phyloP scores from a whole-genome alignment of 2,329 filamentous ascomycete species.

The Juglanconis sp. region DNA sequence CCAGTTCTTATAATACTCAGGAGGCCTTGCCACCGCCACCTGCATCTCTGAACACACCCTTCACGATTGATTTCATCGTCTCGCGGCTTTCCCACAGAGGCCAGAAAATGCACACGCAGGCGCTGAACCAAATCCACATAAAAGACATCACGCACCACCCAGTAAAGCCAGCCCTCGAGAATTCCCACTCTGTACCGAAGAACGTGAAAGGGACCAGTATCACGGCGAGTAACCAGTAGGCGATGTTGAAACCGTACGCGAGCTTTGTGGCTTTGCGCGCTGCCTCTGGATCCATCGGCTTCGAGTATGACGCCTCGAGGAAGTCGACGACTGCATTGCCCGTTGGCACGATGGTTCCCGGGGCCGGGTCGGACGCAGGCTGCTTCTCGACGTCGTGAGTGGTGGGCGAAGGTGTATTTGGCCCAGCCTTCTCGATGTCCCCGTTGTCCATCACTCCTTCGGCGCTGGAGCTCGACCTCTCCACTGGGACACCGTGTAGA shows the following conservation, averaged over 20 bases:
- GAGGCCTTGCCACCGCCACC: not conserved
- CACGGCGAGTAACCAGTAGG: slow-evolving; percentile 34
- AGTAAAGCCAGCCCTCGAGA: slow-evolving; percentile 31
- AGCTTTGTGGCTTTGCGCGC: slow-evolving; percentile 34
- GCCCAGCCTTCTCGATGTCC: slow-evolving; percentile 15
- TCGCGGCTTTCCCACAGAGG: slow-evolving; percentile 34
- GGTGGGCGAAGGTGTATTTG: not conserved
- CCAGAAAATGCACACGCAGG: slow-evolving; percentile 36
- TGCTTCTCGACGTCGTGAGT: not conserved
- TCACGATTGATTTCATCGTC: slow-evolving; percentile 27
- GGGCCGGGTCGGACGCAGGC: slow-evolving; percentile 20
- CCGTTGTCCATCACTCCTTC: not conserved
- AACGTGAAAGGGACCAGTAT: slow-evolving; percentile 37
- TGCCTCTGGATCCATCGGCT: slow-evolving; percentile 37
- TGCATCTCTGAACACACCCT: slow-evolving; percentile 1
- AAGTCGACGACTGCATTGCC: slow-evolving; percentile 41
- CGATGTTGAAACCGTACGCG: slow-evolving; percentile 32
- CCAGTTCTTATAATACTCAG: not conserved
- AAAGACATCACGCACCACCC: slow-evolving; percentile 38
- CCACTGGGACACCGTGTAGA: slow-evolving; percentile 22
- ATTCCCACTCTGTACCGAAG: slow-evolving; percentile 36
- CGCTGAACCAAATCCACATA: slow-evolving; percentile 37
- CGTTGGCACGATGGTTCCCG: slow-evolving; percentile 26
- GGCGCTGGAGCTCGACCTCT: not conserved
- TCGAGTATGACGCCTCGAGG: slow-evolving; percentile 35